Base-by-base conservation (phyloP, 179 eudicot species). In the Beta corolliflora region DNA sequence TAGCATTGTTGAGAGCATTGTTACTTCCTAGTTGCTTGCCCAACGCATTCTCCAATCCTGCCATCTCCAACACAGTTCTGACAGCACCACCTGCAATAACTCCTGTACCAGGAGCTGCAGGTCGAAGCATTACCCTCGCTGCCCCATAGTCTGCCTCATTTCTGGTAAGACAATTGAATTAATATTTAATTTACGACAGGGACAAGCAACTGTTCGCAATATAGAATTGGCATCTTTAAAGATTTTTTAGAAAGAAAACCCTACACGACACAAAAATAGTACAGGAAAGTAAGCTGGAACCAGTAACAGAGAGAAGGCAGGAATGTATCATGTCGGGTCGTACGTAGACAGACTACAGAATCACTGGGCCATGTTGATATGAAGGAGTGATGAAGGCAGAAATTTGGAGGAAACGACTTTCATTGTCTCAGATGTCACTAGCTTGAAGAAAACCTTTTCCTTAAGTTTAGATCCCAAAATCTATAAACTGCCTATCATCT, bases 71-170 rank as follows among this genome's bases (percentile, higher is more conserved):
- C 46, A 95, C 97, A 3, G 88, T 88, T 72, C 97, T 87, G 5
- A 95, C 97, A 3, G 97, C 85, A 36, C 97, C 97, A 46, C 98
- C 98, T 0, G 98, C 99, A 78, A 91, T 89, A 54, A 95, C 93
- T 52, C 99, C 99, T 6, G 96, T 92, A 78, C 98, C 98, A 3
- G 98, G 97, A 45, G 92, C 84, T n/a, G 98, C 97, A 1, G 98
- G 97, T 70, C 98, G 88, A 25, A 95, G 93, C 98, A 95, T 95
- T 88, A 95, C 98, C 84, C 84, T 90, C 21, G 98, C 98, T 74
- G 98, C 98, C 52, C 98, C 97, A 67, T 84, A 93, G 67, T 91
- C 91, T 12, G 93, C 97, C 44, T 92, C 92, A 53, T 86, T 79
- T 79, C 98, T 95, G 92, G 60, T 80, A 87, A 80, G 50, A 44